Conservation (phyloP, 805 yeast species). For the Cyberlindnera bimundalis region DNA sequence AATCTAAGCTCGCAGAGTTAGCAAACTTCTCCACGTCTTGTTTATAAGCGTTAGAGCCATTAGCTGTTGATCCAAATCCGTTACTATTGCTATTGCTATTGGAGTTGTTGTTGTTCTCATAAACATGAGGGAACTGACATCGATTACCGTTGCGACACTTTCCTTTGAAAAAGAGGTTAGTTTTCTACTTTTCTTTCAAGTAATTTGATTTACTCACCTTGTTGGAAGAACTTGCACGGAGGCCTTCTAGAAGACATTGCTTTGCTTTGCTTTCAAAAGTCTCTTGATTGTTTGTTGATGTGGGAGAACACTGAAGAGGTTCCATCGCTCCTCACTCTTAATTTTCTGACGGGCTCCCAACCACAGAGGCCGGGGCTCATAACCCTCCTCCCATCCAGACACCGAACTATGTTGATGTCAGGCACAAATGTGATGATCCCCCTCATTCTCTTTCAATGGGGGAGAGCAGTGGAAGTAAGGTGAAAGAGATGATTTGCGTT, state of each 20-base stretch:
- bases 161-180: constrained; percentile 13
- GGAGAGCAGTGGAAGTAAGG: no score
- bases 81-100: background rate
- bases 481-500: constrained; percentile 75
- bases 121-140: constrained; percentile 43
- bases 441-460: no score
- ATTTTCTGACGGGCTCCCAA: no score
- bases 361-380: no score
- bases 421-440: no score
- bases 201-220: constrained; percentile 27
- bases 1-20: constrained; percentile 11
- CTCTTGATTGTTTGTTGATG: background rate
- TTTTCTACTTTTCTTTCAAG: no score
- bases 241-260: constrained; percentile 28
- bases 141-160: constrained; percentile 40
- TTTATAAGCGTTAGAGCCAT: constrained; percentile 4
- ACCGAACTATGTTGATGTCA: no score
- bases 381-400: no score
- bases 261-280: background rate
- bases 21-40: constrained; percentile 9
- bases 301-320: no score
- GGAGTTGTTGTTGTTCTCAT: constrained; percentile 17
- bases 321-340: no score
- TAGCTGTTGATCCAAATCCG: background rate
- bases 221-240: constrained; percentile 43